Conservation (phyloP, 805 yeast genomes). For the Candida nemodendra region DNA sequence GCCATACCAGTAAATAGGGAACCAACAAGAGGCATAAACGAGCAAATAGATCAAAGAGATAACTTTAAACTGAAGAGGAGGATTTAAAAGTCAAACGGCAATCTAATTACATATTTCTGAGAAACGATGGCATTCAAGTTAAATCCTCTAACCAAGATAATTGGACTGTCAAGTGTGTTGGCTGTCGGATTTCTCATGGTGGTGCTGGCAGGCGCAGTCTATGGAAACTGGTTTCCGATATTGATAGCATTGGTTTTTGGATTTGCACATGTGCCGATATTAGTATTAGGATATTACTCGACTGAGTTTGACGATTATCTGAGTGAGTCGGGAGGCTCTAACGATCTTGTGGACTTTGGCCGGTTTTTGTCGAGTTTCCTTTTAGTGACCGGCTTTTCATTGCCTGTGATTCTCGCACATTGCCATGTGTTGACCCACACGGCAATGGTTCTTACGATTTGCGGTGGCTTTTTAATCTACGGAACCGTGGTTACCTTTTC, state of each 20-base stretch:
- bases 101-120: too few species aligned
- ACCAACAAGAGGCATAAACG: too few species aligned
- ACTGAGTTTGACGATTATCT: slow-evolving; percentile 54
- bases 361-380: slow-evolving; percentile 76
- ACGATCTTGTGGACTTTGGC: slow-evolving; percentile 69
- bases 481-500: slow-evolving; percentile 81
- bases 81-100: too few species aligned
- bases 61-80: too few species aligned
- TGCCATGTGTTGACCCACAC: slow-evolving; percentile 63
- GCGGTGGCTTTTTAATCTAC: slow-evolving; percentile 84
- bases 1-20: too few species aligned
- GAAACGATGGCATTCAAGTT: slow-evolving; percentile 28
- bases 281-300: slow-evolving; percentile 49
- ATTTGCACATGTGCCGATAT: slow-evolving; percentile 71
- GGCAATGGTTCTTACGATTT: slow-evolving; percentile 73
- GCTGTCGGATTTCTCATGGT: slow-evolving; percentile 90
- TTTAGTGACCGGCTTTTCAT: slow-evolving; percentile 67
- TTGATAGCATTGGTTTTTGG: slow-evolving; percentile 62
- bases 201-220: slow-evolving; percentile 83
- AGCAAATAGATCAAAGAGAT: too few species aligned
- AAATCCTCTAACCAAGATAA: slow-evolving; percentile 74
- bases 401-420: slow-evolving; percentile 79
- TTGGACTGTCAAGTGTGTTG: slow-evolving; percentile 70
- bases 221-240: slow-evolving; percentile 89
- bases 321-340: slow-evolving; percentile 45